Evolutionary conservation across 2,329 filamentous ascomycete species (phyloP).

Genomic region (Helotiales sp.): DNA sequence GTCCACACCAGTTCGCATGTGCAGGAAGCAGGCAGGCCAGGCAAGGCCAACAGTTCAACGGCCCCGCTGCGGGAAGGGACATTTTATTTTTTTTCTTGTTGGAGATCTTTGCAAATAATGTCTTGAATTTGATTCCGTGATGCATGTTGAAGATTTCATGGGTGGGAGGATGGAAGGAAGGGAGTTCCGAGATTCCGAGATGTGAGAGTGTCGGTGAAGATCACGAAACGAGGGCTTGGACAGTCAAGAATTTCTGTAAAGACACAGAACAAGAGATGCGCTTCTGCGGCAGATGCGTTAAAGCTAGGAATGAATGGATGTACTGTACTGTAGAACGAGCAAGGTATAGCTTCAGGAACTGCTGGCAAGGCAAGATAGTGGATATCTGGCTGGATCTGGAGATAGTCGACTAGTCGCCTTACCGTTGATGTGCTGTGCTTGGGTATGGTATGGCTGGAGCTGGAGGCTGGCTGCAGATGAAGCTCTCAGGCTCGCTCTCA

Average conservation of each 20-base stretch:
- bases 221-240: not conserved
- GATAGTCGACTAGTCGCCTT: not conserved
- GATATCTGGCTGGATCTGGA: not conserved
- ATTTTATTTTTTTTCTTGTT: not conserved
- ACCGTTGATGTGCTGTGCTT: not conserved
- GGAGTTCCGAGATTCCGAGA: not conserved
- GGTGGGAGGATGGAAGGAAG: too few species aligned
- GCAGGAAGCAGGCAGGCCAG: constrained; percentile 5
- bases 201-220: not conserved
- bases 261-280: not conserved
- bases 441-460: too few species aligned
- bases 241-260: not conserved
- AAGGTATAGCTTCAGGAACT: constrained; percentile 9
- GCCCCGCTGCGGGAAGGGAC: constrained; percentile 19
- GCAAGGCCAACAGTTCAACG: constrained; percentile 6
- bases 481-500: not conserved
- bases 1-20: constrained; percentile 9
- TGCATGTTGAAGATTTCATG: not conserved
- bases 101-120: too few species aligned
- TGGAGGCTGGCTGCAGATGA: not conserved
- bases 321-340: not conserved
- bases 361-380: constrained; percentile 4
- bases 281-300: not conserved
- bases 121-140: not conserved
- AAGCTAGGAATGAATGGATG: too few species aligned